A percentile compares a stretch with the other conserved stretches of the same genome.
Evolutionary conservation across 441 rosid species (phyloP).

Genomic region (Corymbia calophylla): DNA sequence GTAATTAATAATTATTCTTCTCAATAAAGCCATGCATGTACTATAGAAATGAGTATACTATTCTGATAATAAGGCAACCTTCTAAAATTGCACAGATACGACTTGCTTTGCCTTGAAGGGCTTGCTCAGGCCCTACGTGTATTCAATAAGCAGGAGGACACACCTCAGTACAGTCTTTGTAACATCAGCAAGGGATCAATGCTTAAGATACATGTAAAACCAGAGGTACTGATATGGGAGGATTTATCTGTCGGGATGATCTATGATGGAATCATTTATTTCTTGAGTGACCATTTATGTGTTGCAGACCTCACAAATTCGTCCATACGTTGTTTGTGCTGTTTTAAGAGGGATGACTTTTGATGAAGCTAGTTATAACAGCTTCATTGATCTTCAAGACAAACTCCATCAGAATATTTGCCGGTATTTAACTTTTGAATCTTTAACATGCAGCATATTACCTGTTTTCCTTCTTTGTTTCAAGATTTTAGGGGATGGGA

Average conservation of each 20-base stretch:
- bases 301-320: conserved; percentile 62
- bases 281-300: not conserved
- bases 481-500: not conserved
- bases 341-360: conserved; percentile 74
- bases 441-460: not conserved
- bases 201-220: conserved; percentile 63
- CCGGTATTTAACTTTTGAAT: conserved; percentile 35
- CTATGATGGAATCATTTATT: not conserved
- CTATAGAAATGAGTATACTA: not conserved
- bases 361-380: conserved; percentile 83
- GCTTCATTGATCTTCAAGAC: conserved; percentile 98
- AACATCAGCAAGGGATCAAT: conserved; percentile 39
- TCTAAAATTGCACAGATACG: conserved; percentile 44
- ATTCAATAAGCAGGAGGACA: conserved; percentile 58
- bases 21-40: not conserved
- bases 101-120: conserved; percentile 96
- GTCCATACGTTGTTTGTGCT: conserved; percentile 79
- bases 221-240: conserved; percentile 42
- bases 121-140: conserved; percentile 86
- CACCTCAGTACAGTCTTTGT: conserved; percentile 46
- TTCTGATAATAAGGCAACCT: not conserved
- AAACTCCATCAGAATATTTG: conserved; percentile 96
- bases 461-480: not conserved
- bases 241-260: not conserved
- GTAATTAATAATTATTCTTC: not conserved